Percentiles rank a stretch among this genome's conserved stretches.
phyloP scores from a whole-genome alignment of 495 filamentous ascomycete species.

The Lepraria neglecta region DNA sequence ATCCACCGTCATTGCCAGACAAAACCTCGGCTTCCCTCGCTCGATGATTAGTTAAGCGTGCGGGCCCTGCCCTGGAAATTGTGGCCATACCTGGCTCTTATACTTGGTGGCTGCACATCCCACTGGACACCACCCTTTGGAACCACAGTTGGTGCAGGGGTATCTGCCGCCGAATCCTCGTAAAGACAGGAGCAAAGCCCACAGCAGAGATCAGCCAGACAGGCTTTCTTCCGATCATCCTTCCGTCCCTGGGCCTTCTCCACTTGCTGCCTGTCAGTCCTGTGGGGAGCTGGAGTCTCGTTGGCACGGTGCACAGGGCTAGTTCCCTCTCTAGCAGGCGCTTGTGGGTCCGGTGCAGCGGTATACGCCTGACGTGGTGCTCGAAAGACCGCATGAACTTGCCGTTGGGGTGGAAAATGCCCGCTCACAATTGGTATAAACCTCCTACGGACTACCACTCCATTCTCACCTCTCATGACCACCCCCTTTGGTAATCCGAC shows the following conservation, averaged over 20 bases:
- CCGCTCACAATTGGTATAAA: constrained; percentile 20
- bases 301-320: neutral
- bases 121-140: neutral
- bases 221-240: neutral
- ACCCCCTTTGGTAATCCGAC: constrained; percentile 23
- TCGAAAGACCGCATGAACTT: neutral
- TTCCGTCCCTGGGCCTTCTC: neutral
- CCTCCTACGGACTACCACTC: constrained; percentile 23
- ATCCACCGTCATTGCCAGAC: too few species aligned
- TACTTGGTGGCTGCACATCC: neutral
- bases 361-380: neutral
- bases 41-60: too few species aligned
- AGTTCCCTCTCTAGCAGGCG: neutral
- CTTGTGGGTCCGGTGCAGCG: neutral
- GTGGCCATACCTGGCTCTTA: neutral
- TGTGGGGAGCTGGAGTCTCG: neutral
- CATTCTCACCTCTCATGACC: constrained; percentile 29
- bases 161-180: neutral
- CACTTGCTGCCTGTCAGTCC: neutral
- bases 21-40: too few species aligned
- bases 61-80: neutral
- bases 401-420: constrained; percentile 21
- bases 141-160: neutral
- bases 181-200: neutral
- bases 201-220: neutral